Evolutionary conservation across 306 rosid species (phyloP).

Genomic region (Lathyrus tuberosus): DNA sequence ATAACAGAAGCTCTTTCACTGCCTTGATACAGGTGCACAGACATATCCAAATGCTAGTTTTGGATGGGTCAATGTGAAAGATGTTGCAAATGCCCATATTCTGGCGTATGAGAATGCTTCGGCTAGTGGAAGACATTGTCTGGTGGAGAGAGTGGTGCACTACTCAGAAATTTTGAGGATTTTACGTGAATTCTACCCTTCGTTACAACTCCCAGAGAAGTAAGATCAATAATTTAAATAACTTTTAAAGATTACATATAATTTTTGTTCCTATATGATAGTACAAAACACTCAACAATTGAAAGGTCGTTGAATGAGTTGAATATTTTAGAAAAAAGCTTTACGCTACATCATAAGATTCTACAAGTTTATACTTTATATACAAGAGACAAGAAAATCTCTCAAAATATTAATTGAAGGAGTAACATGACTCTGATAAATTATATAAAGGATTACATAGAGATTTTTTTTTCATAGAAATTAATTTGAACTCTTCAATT

Average conservation of each 20-base stretch:
- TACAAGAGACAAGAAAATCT: no score
- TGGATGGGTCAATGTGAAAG: conserved; percentile 81
- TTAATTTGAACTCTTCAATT: no score
- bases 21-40: conserved; percentile 57
- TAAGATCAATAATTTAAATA: conserved; percentile 38
- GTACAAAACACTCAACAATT: background rate
- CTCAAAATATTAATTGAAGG: no score
- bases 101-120: conserved; percentile 78
- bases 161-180: conserved; percentile 54
- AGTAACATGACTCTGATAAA: no score
- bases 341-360: background rate
- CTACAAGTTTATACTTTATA: no score
- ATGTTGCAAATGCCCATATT: conserved; percentile 79
- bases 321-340: background rate
- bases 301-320: background rate
- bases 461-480: no score
- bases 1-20: conserved; percentile 19
- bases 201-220: conserved; percentile 65
- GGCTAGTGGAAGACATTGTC: conserved; percentile 73
- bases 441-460: no score
- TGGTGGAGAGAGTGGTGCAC: conserved; percentile 64
- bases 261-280: background rate
- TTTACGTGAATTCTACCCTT: conserved; percentile 58
- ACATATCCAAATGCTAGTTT: conserved; percentile 53
- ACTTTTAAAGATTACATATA: conserved; percentile 15